These are phyloP conservation scores for Corchorus capsularis DNA, from an alignment of 345 rosid genomes.

Conservation along the genomic window DNA sequence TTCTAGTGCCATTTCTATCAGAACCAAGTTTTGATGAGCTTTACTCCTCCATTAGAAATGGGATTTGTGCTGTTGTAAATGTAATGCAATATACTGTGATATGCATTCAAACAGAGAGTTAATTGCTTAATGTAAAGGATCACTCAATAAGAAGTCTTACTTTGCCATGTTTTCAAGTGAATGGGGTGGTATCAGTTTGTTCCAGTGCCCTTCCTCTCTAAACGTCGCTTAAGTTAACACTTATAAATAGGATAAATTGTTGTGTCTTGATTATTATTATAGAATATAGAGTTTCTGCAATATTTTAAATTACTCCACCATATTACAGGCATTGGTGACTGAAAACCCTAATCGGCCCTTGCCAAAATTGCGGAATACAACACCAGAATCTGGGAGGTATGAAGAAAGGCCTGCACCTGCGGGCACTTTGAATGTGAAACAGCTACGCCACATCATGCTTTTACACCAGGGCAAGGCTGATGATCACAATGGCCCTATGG, in stretches of 20 bases:
- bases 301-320: background rate
- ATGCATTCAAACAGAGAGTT: background rate
- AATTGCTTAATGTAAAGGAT: background rate
- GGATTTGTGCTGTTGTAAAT: background rate
- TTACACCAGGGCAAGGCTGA: slow-evolving; percentile 81
- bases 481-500: slow-evolving; percentile 66
- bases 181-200: background rate
- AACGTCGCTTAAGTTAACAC: background rate
- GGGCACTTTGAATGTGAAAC: slow-evolving; percentile 65
- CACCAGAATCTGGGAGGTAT: slow-evolving; percentile 56
- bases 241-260: no score
- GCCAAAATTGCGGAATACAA: slow-evolving; percentile 83
- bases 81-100: background rate
- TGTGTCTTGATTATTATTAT: no score
- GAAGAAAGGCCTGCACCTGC: slow-evolving; percentile 68
- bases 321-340: slow-evolving; percentile 60
- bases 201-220: background rate
- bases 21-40: background rate
- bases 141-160: background rate
- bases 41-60: background rate
- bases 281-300: background rate
- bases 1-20: background rate
- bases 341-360: slow-evolving; percentile 71
- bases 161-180: background rate
- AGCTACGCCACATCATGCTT: slow-evolving; percentile 35